These are phyloP conservation scores for Fomitiporia mediterranea DNA, from an alignment of 1,284 basidiomycete species.

Conservation along the genomic window DNA sequence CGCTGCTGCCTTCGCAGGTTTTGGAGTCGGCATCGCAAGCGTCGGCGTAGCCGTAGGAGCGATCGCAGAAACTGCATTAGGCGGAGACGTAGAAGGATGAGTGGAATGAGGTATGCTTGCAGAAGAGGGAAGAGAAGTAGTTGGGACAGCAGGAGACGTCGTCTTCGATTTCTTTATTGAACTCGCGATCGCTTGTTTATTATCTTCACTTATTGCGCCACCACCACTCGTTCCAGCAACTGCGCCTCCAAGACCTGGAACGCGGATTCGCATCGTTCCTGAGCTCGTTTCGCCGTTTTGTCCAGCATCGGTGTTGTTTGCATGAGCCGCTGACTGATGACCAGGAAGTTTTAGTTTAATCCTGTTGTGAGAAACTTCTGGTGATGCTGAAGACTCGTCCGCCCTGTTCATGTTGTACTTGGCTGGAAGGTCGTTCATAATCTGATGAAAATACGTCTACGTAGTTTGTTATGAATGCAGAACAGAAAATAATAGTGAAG, in stretches of 20 bases:
- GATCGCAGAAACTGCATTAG: conserved; percentile 21
- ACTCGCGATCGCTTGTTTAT: background rate
- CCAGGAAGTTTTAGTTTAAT: conserved; percentile 63
- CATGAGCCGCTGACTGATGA: conserved; percentile 15
- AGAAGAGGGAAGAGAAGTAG: background rate
- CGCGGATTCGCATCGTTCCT: conserved; percentile 13
- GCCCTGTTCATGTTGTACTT: conserved; percentile 37
- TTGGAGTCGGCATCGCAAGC: conserved; percentile 20
- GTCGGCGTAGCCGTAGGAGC: conserved; percentile 14
- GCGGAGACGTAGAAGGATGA: background rate
- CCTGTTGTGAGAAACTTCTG: conserved; percentile 42
- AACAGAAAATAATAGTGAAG: conserved; percentile 3
- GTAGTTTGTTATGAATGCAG: background rate
- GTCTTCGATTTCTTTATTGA: conserved; percentile 6
- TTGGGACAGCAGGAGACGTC: conserved; percentile 2
- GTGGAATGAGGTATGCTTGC: background rate
- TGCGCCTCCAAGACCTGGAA: conserved; percentile 10
- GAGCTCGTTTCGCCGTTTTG: background rate
- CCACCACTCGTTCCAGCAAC: background rate
- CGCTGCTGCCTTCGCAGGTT: conserved; percentile 10
- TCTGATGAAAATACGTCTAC: conserved; percentile 63
- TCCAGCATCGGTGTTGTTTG: background rate
- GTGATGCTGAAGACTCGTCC: conserved; percentile 33
- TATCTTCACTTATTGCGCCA: background rate
- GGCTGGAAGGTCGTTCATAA: conserved; percentile 71